phyloP scores from a whole-genome alignment of 192 early-diverging fungal species.

The Mortierella hygrophila region DNA sequence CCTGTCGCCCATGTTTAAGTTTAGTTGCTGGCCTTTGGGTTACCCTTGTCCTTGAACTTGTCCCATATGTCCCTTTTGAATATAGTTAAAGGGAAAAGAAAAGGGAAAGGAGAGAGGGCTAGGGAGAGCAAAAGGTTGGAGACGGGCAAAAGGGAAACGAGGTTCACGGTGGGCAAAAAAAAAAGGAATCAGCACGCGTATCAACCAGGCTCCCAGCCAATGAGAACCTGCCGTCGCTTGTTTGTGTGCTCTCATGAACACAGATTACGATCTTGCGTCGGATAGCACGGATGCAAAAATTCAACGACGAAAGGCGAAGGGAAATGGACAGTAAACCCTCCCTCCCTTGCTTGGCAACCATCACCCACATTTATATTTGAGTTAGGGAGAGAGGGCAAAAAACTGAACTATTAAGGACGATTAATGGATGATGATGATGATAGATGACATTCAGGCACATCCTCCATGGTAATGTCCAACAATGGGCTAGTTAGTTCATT shows the following conservation, averaged over 20 bases:
- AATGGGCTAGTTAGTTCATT: background rate
- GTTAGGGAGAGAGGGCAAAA: too few relatives aligned
- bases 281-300: conserved; percentile 2
- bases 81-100: too few relatives aligned
- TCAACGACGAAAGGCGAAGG: background rate
- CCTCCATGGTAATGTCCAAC: background rate
- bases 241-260: background rate
- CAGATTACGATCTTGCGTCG: conserved; percentile 2
- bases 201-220: background rate
- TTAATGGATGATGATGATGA: too few relatives aligned
- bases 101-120: too few relatives aligned
- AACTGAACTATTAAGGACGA: too few relatives aligned
- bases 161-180: background rate
- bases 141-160: background rate
- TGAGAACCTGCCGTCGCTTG: background rate
- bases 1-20: background rate
- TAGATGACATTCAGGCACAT: background rate
- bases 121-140: too few relatives aligned
- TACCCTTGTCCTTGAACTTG: background rate
- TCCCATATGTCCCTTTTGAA: background rate
- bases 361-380: too few relatives aligned
- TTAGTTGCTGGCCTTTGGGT: background rate
- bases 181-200: background rate
- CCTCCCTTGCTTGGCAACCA: background rate
- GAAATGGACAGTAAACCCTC: background rate